Evolutionary conservation across 352 stramenopile genomes (phyloP).

Genomic region (Globisporangium emineosum): DNA sequence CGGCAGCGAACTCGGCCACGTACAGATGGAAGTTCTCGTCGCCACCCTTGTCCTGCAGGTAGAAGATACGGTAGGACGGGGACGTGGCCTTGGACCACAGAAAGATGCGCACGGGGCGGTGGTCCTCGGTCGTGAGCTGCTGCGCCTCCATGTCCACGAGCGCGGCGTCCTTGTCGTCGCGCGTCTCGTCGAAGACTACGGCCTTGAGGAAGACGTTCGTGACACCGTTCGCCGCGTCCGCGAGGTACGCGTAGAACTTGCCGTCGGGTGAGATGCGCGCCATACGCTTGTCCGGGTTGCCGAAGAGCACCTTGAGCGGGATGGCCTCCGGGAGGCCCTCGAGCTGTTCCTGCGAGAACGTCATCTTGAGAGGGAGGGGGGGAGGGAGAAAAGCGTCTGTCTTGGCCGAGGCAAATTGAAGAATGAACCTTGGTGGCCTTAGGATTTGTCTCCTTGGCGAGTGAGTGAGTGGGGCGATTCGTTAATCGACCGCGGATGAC

Average conservation of each 20-base stretch:
- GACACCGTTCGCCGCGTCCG: constrained; percentile 34
- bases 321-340: constrained; percentile 29
- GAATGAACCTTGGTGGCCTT: not conserved
- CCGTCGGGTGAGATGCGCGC: constrained; percentile 43
- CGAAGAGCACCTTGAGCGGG: constrained; percentile 43
- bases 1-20: constrained; percentile 33
- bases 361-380: constrained; percentile 1
- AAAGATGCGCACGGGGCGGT: constrained; percentile 39
- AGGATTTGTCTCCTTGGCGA: not conserved
- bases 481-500: not conserved
- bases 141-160: constrained; percentile 24
- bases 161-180: constrained; percentile 26
- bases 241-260: constrained; percentile 45
- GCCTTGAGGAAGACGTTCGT: constrained; percentile 46
- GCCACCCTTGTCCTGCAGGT: constrained; percentile 39
- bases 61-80: constrained; percentile 26
- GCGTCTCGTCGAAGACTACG: constrained; percentile 16
- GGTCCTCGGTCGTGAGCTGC: constrained; percentile 38
- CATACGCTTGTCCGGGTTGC: constrained; percentile 44
- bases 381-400: not conserved
- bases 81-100: constrained; percentile 31
- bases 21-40: constrained; percentile 51
- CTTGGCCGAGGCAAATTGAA: constrained; percentile 2
- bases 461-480: not conserved
- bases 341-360: constrained; percentile 15